Evolutionary conservation across 495 filamentous ascomycete genomes (phyloP).

Genomic region (Pseudomonodictys pantanalensis): DNA sequence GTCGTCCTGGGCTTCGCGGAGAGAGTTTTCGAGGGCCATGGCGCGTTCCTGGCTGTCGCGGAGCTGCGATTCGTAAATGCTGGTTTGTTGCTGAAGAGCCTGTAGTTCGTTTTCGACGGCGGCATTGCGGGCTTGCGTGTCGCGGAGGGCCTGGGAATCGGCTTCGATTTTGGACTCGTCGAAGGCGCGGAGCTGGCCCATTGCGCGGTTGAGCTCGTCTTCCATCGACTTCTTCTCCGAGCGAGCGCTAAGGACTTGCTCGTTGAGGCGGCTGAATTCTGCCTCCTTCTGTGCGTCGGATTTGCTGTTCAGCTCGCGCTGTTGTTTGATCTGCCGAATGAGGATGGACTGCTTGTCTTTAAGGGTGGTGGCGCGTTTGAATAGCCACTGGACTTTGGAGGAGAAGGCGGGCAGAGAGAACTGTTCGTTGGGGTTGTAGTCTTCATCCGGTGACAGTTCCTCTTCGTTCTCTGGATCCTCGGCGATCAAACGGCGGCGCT

Average conservation of each 20-base stretch:
- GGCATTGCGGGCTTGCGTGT: not conserved
- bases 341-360: constrained; percentile 82
- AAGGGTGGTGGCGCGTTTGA: constrained; percentile 58
- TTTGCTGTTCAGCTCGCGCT: constrained; percentile 78
- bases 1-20: constrained; percentile 29
- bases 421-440: constrained; percentile 48
- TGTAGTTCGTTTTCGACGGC: constrained; percentile 1
- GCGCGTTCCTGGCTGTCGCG: constrained; percentile 10
- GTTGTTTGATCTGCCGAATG: constrained; percentile 85
- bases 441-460: constrained; percentile 36
- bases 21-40: constrained; percentile 8
- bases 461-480: constrained; percentile 50
- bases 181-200: constrained; percentile 21
- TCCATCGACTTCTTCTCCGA: constrained; percentile 20
- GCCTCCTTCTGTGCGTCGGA: constrained; percentile 41
- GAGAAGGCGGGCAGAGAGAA: constrained; percentile 70
- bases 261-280: constrained; percentile 26
- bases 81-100: constrained; percentile 8
- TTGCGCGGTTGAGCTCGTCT: constrained; percentile 28
- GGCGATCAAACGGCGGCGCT: constrained; percentile 48
- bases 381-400: constrained; percentile 72
- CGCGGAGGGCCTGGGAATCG: constrained; percentile 12
- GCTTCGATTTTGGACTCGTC: constrained; percentile 11
- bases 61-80: not conserved
- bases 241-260: constrained; percentile 16